phyloP scores from a whole-genome alignment of 1,139 yeast genomes.

The Blastobotrys illinoisensis region DNA sequence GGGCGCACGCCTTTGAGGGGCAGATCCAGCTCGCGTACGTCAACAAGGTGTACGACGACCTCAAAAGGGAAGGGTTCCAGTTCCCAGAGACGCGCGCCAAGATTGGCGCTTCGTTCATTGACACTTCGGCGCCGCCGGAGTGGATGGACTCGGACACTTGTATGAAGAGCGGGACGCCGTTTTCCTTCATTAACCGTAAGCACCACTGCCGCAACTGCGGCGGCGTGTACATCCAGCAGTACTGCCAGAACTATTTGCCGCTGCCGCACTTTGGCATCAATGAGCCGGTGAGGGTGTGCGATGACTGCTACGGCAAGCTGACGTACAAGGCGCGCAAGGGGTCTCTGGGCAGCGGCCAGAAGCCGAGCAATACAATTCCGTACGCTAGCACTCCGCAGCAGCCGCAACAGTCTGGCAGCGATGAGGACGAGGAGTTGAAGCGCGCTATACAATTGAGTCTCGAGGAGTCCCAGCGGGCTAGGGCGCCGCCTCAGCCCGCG shows the following conservation, averaged over 20 bases:
- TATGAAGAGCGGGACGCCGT: conserved; percentile 83
- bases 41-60: conserved; percentile 52
- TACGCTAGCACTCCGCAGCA: neutral
- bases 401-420: no score
- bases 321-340: conserved; percentile 10
- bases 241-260: conserved; percentile 64
- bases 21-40: conserved; percentile 66
- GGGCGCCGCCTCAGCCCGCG: conserved; percentile 14
- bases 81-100: conserved; percentile 47
- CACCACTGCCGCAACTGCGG: conserved; percentile 98
- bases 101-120: conserved; percentile 57
- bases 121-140: conserved; percentile 92
- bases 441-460: conserved; percentile 76
- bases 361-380: neutral
- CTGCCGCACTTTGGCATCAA: conserved; percentile 81
- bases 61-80: conserved; percentile 54
- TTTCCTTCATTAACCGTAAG: conserved; percentile 78
- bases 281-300: conserved; percentile 91
- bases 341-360: neutral
- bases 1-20: conserved; percentile 70
- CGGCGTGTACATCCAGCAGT: conserved; percentile 83
- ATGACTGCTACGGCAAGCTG: conserved; percentile 67
- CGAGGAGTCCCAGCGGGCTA: conserved; percentile 42
- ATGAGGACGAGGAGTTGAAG: conserved; percentile 73
- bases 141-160: conserved; percentile 97